Base-by-base conservation (phyloP, 148 eudicot genomes). In the Oxyria digyna region DNA sequence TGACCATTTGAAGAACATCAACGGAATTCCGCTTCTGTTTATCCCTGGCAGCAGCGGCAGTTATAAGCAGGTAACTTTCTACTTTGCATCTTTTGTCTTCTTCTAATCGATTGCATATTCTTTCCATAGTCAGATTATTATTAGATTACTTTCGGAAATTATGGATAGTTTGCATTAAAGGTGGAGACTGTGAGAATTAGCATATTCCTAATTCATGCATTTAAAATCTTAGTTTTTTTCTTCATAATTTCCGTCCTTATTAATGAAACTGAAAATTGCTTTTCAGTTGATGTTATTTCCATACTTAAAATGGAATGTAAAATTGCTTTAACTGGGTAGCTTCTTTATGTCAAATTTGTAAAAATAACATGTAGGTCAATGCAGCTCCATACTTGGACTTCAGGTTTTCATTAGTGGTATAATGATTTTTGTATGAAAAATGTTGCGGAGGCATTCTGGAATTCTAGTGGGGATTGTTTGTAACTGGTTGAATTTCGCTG, bases 31-130 rank as follows among this genome's bases (percentile, higher is more conserved):
- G 0, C 82, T 90, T 42, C 82, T 88, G 59, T 94, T 90, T 69
- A 84, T 94, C 72, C 97, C 96, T 18, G 99, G 99, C 20, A 94
- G 91, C 80, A 88, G 97, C 52, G 99, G 99, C 62, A 94, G 96
- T 73, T 94, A 83, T 78, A 94, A 90, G 75, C 97, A 94, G 99
- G 99, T 84, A 78, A 72, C 74, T 45, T 37, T 23, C 4, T 6
- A 1, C 18, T 24, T 52, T 23, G 31, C 62, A 21, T 52, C 8
- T 23, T 23, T 52, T 52, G 4, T 24, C 27, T 46, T 20, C 8
- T 46, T 46, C 52, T n/a, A 46, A n/a, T 46, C 1, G 23, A 18
- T 46, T 46, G 52, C 52, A 46, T 46, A 17, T 46, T 7, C 23
- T 46, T 5, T 4, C 23, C 20, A 46, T 46, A 46, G 17, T n/a